Percentiles rank a stretch among this genome's conserved stretches.
Evolutionary conservation across 1,284 basidiomycete genomes (phyloP).

Genomic region (Ustanciosporium gigantosporum): DNA sequence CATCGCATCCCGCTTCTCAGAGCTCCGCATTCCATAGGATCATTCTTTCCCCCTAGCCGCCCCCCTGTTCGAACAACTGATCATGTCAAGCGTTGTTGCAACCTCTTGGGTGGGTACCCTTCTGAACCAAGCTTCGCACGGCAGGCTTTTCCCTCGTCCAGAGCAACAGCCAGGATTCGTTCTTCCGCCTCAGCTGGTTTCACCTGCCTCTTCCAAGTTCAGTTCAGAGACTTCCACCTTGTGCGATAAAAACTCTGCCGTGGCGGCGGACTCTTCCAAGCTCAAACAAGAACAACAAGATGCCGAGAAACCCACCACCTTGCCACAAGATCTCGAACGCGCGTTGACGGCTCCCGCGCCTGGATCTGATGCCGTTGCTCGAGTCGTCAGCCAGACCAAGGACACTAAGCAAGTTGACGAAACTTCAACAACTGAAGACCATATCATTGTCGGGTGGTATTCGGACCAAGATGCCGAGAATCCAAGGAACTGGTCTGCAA

Average conservation of each 20-base stretch:
- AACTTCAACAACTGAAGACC: not conserved
- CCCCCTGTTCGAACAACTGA: too few relatives aligned
- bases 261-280: not conserved
- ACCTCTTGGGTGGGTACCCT: conserved; percentile 23
- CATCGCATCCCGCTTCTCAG: too few relatives aligned
- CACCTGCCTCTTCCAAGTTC: not conserved
- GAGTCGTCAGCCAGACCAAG: conserved; percentile 3
- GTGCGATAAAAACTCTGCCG: not conserved
- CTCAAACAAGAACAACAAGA: not conserved
- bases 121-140: conserved; percentile 17
- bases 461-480: conserved; percentile 38
- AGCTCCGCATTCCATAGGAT: too few relatives aligned
- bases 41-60: too few relatives aligned
- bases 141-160: conserved; percentile 10
- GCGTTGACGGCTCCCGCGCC: conserved; percentile 1
- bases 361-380: conserved; percentile 1
- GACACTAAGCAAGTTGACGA: not conserved
- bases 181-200: conserved; percentile 1
- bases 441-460: conserved; percentile 62
- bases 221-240: conserved; percentile 2
- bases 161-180: conserved; percentile 17
- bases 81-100: conserved; percentile 16
- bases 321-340: not conserved
- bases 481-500: conserved; percentile 31
- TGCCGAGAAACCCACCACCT: not conserved